These are phyloP conservation scores for Cucurbita argyrosperma DNA, from an alignment of 306 rosid genomes.

Conservation along the genomic window DNA sequence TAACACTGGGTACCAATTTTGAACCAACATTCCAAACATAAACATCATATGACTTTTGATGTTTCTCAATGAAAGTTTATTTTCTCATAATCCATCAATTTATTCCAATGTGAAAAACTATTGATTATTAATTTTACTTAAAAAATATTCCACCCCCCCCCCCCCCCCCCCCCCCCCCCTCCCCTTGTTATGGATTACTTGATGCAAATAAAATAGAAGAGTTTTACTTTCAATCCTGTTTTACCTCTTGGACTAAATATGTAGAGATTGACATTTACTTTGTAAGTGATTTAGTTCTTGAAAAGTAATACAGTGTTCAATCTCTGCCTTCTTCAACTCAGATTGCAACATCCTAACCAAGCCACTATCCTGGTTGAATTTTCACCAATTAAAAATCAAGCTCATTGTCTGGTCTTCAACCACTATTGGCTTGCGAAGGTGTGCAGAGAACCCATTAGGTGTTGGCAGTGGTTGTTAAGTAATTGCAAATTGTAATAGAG, in stretches of 20 bases:
- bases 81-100: not conserved
- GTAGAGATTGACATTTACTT: not conserved
- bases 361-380: not conserved
- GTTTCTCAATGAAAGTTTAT: not conserved
- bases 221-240: not conserved
- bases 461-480: not conserved
- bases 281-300: not conserved
- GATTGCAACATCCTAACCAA: not conserved
- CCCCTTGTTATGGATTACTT: not conserved
- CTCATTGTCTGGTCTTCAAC: not conserved
- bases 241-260: not conserved
- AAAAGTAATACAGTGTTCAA: not conserved
- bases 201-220: not conserved
- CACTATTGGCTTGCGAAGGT: not conserved
- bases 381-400: not conserved
- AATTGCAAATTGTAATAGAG: not conserved
- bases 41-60: not conserved
- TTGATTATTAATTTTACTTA: not conserved
- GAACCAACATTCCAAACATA: not conserved
- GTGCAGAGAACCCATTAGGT: not conserved
- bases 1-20: not conserved
- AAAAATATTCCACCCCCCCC: not conserved
- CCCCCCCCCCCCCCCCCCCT: too few species aligned
- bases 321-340: not conserved
- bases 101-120: not conserved